These are phyloP conservation scores for Dryadomyces quercus-mongolicae DNA, from an alignment of 2,329 filamentous ascomycete genomes.

Conservation along the genomic window DNA sequence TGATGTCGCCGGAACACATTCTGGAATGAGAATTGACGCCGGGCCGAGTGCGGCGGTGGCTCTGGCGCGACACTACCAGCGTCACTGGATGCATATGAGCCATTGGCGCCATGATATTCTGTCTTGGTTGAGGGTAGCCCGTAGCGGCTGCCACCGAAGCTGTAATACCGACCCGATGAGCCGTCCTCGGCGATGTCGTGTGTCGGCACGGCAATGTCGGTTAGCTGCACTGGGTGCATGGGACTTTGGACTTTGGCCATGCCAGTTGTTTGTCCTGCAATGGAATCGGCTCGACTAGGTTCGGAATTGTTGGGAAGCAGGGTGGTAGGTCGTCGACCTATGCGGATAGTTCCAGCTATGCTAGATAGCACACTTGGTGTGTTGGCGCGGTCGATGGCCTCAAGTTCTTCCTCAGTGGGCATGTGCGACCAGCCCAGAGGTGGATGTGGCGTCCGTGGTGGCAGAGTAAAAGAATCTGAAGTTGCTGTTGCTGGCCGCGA, in stretches of 20 bases:
- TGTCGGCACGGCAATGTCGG: constrained; percentile 41
- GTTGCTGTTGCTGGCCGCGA: constrained; percentile 15
- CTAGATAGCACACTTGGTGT: constrained; percentile 38
- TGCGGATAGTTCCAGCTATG: constrained; percentile 43
- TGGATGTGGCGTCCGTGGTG: constrained; percentile 42
- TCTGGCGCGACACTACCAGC: constrained; percentile 38
- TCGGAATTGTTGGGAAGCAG: background rate
- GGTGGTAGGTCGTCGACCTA: constrained; percentile 18
- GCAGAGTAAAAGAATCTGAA: constrained; percentile 19
- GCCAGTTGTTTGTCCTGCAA: background rate
- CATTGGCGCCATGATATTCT: constrained; percentile 31
- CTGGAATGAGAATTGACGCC: constrained; percentile 84
- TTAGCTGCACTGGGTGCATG: constrained; percentile 50
- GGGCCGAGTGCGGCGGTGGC: constrained; percentile 49
- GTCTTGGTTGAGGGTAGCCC: constrained; percentile 32
- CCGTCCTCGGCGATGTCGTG: constrained; percentile 22
- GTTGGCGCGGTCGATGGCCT: constrained; percentile 35
- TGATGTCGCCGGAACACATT: constrained; percentile 60
- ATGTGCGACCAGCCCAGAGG: constrained; percentile 83
- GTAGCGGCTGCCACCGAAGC: constrained; percentile 28
- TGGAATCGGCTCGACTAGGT: constrained; percentile 11
- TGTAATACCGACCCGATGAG: constrained; percentile 15
- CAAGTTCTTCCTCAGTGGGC: constrained; percentile 52
- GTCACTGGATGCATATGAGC: constrained; percentile 23
- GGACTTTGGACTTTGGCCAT: constrained; percentile 33